Percentiles rank a stretch among this genome's conserved stretches.
Conservation (phyloP, 352 stramenopile genomes). For the Phytophthora tubulina region DNA sequence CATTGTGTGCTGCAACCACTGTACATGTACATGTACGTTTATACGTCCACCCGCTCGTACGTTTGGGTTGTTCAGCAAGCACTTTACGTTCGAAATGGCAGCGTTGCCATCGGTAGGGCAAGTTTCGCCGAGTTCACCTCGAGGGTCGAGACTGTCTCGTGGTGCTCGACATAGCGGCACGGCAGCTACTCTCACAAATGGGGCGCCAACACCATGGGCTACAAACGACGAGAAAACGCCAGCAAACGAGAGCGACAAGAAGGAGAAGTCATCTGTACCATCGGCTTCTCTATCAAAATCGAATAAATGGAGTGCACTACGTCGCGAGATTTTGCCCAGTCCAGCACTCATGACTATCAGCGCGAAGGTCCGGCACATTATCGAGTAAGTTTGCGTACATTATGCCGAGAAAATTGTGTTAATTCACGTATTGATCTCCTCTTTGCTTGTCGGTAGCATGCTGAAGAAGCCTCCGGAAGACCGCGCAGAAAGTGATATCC, state of each 20-base stretch:
- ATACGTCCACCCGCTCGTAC: not conserved
- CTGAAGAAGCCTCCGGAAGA: slow-evolving; percentile 73
- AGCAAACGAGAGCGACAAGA: slow-evolving; percentile 47
- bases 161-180: slow-evolving; percentile 16
- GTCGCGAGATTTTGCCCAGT: slow-evolving; percentile 51
- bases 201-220: slow-evolving; percentile 5
- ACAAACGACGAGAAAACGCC: slow-evolving; percentile 9
- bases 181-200: slow-evolving; percentile 3
- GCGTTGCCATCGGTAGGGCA: slow-evolving; percentile 24
- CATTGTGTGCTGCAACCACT: not conserved
- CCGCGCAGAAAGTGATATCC: slow-evolving; percentile 73
- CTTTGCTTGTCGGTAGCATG: slow-evolving; percentile 45
- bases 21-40: not conserved
- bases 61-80: not conserved
- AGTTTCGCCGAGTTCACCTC: slow-evolving; percentile 7
- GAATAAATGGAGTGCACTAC: slow-evolving; percentile 42
- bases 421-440: not conserved
- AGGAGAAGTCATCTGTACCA: slow-evolving; percentile 48
- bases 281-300: slow-evolving; percentile 10
- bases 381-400: slow-evolving; percentile 50
- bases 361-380: slow-evolving; percentile 73
- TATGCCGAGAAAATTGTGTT: not conserved
- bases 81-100: slow-evolving; percentile 22
- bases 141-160: slow-evolving; percentile 26
- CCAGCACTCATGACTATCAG: slow-evolving; percentile 69